Conservation (phyloP, 805 yeast species). For the Starmerella asiatica region DNA sequence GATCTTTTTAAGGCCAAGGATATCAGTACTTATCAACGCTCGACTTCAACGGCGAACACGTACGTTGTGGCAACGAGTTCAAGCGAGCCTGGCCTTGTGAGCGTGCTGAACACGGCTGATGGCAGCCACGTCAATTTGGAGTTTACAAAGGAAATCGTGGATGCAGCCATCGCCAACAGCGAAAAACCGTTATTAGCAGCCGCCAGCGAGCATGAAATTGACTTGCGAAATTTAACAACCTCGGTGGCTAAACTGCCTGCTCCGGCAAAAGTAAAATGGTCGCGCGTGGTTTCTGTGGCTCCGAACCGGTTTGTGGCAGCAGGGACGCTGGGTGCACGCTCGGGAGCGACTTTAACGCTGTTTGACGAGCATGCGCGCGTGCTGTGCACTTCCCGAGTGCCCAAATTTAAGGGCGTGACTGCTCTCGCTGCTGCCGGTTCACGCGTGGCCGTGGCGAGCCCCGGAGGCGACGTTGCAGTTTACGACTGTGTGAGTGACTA, state of each 20-base stretch:
- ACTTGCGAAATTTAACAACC: constrained; percentile 7
- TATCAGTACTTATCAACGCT: constrained; percentile 13
- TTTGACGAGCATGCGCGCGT: constrained; percentile 7
- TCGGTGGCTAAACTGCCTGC: constrained; percentile 3
- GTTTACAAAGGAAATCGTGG: constrained; percentile 5
- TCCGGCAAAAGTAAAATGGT: constrained; percentile 8
- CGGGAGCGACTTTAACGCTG: constrained; percentile 8
- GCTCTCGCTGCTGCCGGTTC: constrained; percentile 15
- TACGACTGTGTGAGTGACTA: constrained; percentile 1
- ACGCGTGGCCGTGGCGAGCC: constrained; percentile 16
- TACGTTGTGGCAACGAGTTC: constrained; percentile 10
- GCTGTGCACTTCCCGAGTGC: constrained; percentile 1
- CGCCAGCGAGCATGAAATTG: constrained; percentile 6
- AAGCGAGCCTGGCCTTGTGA: constrained; percentile 6
- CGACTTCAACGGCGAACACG: constrained; percentile 10
- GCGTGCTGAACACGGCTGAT: constrained; percentile 1
- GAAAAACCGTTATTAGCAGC: constrained; percentile 9
- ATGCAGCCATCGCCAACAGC: constrained; percentile 7
- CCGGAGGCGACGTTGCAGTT: constrained; percentile 18
- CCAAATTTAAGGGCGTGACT: constrained; percentile 14
- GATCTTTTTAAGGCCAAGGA: constrained; percentile 8
- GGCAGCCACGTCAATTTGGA: background rate
- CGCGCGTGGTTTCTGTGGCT: constrained; percentile 11
- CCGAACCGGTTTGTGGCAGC: constrained; percentile 12
- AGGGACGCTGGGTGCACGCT: constrained; percentile 7